phyloP scores from a whole-genome alignment of 257 asterid genomes.

The Gentiana dahurica region DNA sequence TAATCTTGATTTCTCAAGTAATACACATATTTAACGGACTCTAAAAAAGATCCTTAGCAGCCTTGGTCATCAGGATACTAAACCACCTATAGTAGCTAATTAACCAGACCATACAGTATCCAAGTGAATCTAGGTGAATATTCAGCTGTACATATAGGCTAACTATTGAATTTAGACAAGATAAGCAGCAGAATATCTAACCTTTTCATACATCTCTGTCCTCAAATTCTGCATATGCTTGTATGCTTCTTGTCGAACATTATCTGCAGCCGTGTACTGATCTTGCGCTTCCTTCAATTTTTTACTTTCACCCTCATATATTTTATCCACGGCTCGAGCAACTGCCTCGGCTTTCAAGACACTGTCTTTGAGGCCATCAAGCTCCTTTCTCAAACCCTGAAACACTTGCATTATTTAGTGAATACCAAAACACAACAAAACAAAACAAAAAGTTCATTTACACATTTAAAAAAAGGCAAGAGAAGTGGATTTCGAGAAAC shows the following conservation, averaged over 20 bases:
- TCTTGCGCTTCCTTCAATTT: conserved; percentile 59
- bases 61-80: too few species aligned
- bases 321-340: conserved; percentile 47
- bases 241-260: conserved; percentile 79
- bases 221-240: conserved; percentile 48
- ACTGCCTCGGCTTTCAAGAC: conserved; percentile 55
- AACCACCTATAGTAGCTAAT: too few species aligned
- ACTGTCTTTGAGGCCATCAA: conserved; percentile 46
- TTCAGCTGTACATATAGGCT: too few species aligned
- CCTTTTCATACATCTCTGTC: conserved; percentile 59
- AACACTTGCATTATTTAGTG: not conserved
- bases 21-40: too few species aligned
- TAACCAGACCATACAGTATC: too few species aligned
- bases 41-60: too few species aligned
- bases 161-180: too few species aligned
- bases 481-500: not conserved
- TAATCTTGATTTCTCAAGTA: too few species aligned
- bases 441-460: too few species aligned
- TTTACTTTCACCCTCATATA: conserved; percentile 52
- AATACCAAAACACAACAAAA: too few species aligned
- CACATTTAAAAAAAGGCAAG: too few species aligned
- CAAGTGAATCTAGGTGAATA: too few species aligned
- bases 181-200: conserved; percentile 9
- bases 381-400: conserved; percentile 74
- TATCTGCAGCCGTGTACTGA: conserved; percentile 70